Percentiles rank a stretch among this genome's conserved stretches.
Evolutionary conservation across 176 grass and related monocot species (phyloP).

Genomic region (Hordeum marinum): DNA sequence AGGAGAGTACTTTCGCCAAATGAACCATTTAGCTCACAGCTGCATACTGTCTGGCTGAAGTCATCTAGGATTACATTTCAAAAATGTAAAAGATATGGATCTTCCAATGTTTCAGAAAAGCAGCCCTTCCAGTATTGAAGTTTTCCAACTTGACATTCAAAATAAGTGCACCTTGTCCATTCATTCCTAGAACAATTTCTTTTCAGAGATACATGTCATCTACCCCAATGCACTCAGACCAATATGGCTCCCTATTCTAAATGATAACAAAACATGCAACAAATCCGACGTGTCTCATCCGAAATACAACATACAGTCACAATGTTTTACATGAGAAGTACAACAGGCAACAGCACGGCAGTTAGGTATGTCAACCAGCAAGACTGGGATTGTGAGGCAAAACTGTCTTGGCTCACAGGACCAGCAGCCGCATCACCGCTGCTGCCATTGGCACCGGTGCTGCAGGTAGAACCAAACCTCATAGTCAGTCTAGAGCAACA

Average conservation of each 20-base stretch:
- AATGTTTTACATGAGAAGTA: conserved; percentile 58
- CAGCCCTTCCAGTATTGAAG: neutral
- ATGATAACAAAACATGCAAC: conserved; percentile 32
- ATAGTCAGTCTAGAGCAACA: conserved; percentile 11
- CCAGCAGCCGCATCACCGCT: conserved; percentile 47
- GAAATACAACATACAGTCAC: conserved; percentile 39
- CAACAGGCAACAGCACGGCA: conserved; percentile 27
- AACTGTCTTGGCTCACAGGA: conserved; percentile 49
- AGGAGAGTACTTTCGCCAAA: no score
- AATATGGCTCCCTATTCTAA: conserved; percentile 34
- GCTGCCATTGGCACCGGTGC: conserved; percentile 48
- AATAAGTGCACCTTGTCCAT: conserved; percentile 23
- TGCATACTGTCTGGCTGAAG: neutral
- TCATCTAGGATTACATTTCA: neutral
- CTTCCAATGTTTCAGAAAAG: neutral
- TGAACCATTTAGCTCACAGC: neutral
- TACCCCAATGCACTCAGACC: conserved; percentile 10
- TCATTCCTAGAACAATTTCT: conserved; percentile 16
- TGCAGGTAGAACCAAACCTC: conserved; percentile 32
- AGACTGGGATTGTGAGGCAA: conserved; percentile 26
- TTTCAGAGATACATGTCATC: conserved; percentile 21
- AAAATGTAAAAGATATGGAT: neutral
- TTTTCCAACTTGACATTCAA: conserved; percentile 17
- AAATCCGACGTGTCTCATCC: conserved; percentile 38
- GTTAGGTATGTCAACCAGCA: conserved; percentile 22